These are phyloP conservation scores for Kwoniella bestiolae DNA, from an alignment of 768 basidiomycete species.

Conservation along the genomic window DNA sequence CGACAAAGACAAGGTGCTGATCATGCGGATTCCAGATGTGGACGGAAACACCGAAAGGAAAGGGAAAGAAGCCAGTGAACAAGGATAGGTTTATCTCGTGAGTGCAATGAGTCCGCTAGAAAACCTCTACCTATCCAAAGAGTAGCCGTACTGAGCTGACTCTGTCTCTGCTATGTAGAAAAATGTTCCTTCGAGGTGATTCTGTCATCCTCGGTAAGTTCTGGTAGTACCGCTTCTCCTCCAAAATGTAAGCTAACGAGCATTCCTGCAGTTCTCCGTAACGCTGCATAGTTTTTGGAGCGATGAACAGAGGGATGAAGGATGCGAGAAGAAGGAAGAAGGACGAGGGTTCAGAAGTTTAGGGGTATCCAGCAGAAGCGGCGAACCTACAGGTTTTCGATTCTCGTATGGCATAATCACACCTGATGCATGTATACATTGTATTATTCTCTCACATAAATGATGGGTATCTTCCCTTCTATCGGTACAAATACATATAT, in stretches of 20 bases:
- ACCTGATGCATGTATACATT: slow-evolving; percentile 27
- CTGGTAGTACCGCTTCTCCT: not conserved
- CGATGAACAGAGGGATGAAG: not conserved
- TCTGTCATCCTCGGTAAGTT: slow-evolving; percentile 89
- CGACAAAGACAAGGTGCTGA: too few relatives aligned
- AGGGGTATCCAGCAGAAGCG: too few relatives aligned
- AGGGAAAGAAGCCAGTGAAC: slow-evolving; percentile 98
- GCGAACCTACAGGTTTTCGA: too few relatives aligned
- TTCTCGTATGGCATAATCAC: slow-evolving; percentile 2
- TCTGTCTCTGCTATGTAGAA: slow-evolving; percentile 62
- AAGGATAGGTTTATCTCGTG: slow-evolving; percentile 90
- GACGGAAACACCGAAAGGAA: slow-evolving; percentile 97
- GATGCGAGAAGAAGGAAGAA: not conserved
- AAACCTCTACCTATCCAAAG: too few relatives aligned
- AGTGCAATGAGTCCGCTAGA: too few relatives aligned
- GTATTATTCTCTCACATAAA: slow-evolving; percentile 7
- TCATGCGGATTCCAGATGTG: slow-evolving; percentile 77
- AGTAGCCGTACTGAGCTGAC: not conserved
- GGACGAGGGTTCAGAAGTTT: too few relatives aligned
- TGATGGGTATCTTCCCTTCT: not conserved
- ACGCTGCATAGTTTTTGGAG: slow-evolving; percentile 36
- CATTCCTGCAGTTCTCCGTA: slow-evolving; percentile 43
- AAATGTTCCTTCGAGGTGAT: slow-evolving; percentile 97
- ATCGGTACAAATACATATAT: not conserved
- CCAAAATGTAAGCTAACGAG: not conserved